Evolutionary conservation across 768 basidiomycete genomes (phyloP), one percentile per base, ranked within the genome.

Genomic region (Tricholoma saponaceum): DNA sequence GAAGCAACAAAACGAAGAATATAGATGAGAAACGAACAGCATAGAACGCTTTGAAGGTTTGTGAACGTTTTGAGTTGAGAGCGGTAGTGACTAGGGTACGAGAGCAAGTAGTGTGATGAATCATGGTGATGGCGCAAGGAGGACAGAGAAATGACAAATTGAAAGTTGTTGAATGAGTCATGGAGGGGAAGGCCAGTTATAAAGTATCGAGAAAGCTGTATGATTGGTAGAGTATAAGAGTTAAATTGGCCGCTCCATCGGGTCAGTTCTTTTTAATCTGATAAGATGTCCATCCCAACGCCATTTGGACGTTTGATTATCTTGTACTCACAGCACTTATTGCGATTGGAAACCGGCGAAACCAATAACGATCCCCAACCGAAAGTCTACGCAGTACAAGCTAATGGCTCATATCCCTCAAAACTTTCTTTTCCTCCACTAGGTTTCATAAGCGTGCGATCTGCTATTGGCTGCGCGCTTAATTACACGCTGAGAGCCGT

Each of bases 21-120:
- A 20, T 43, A 2, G 26, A 20, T 16, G 46, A 26, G 28, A 53
- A 37, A 76, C 81, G 33, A 57, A 87, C 85, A 12, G 85, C 81
- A 64, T 83, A 84, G 59, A 76, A 81, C 3, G 84, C 82, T 51
- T 71, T 80, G 66, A 75, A 77, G 1, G 78, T 70, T 30, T 75
- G 74, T 20, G 70, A 68, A 47, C 75, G 76, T 53, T 65, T 72
- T 16, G 73, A 58, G 41, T 68, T 66, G 60, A 74, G 63, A 51
- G 74, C 67, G 59, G 72, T 57, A 57, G 73, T 56, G 35, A 72
- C 63, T n/a, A 75, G 55, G 8, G 64, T 64, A 49, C 72, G 65
- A 43, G 77, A 68, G 28, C 65, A 47, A 58, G 71, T 52, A 62
- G 63, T 65, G 58, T 75, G 73, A 47, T 75, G 70, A 33, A 78